Base-by-base conservation (phyloP, 176 grass and related monocot species). In the Oryza australiensis region DNA sequence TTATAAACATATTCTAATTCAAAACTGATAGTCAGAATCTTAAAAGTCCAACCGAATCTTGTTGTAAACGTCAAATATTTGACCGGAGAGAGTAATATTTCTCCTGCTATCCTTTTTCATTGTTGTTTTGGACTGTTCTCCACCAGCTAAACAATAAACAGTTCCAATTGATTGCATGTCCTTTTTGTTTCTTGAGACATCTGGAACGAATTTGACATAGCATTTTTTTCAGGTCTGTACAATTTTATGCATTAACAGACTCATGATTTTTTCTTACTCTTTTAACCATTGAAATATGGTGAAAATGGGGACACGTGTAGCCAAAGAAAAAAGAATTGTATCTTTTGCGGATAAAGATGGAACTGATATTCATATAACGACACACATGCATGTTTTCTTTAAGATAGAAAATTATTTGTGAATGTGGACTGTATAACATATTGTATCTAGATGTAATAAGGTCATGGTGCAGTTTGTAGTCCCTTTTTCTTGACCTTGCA, bases 121-220 rank as follows among this genome's bases (percentile, higher is more conserved):
- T 83, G 13, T 74, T 68, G 29, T 70, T 67, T 71, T 83, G 28
- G 15, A n/a, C 26, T 68, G 38, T 53, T 70, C 62, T 63, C 49
- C 53, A 69, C 16, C 66, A 55, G 3, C 45, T 48, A 10, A 13
- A 45, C 43, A 13, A 18, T 38, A 38, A 38, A 38, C 37, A 38
- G 48, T 51, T n/a, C 53, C 7, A 22, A 5, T 57, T 57, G 53
- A n/a, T 57, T n/a, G 53, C 20, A 57, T 57, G 53, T 18, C 12
- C 16, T 26, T 70, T 62, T 68, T 82, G 24, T 48, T 29, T 66
- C n/a, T 53, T 0, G 53, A 9, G 53, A 9, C 53, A 59, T n/a
- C 53, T 59, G n/a, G 53, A 23, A 59, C 2, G 53, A 9, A 59
- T n/a, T 59, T 23, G 22, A 20, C 7, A 59, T 9, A 23, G 22